A percentile compares a stretch with the other conserved stretches of the same genome.
These are phyloP conservation scores for Monosporascus sp. DNA, from an alignment of 2,329 filamentous ascomycete species.

Conservation along the genomic window DNA sequence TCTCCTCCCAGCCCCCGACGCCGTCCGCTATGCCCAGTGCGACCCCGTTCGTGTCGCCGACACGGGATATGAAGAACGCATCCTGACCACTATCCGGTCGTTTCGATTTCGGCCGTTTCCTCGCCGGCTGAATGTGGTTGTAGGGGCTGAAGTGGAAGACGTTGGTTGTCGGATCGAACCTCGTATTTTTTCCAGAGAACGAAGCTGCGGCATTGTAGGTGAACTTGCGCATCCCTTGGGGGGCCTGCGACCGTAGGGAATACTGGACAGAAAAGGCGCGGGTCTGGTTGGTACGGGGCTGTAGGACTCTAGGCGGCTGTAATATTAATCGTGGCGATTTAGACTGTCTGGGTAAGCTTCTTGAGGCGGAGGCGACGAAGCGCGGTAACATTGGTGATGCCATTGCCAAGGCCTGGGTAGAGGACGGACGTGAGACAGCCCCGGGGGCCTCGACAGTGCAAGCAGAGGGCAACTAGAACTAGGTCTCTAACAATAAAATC, in stretches of 20 bases:
- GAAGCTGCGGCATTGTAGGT: conserved; percentile 69
- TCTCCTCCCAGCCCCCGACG: conserved; percentile 91
- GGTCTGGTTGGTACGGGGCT: conserved; percentile 5
- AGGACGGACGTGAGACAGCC: neutral
- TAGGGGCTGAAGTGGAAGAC: conserved; percentile 68
- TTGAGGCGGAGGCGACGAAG: neutral
- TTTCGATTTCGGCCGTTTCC: conserved; percentile 47
- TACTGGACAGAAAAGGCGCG: conserved; percentile 20
- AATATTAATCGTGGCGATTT: conserved; percentile 7
- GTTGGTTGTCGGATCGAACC: conserved; percentile 63
- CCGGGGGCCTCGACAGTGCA: neutral
- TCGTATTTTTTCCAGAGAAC: conserved; percentile 66
- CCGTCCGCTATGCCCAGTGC: conserved; percentile 91
- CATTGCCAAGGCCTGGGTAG: neutral
- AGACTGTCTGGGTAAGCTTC: neutral
- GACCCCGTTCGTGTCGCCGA: conserved; percentile 67
- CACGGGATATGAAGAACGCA: conserved; percentile 83
- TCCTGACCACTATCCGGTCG: conserved; percentile 85
- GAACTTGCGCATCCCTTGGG: conserved; percentile 34
- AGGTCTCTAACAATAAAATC: too few relatives aligned
- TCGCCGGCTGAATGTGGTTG: conserved; percentile 50
- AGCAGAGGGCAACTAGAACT: neutral
- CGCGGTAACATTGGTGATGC: neutral
- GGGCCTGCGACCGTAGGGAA: conserved; percentile 15
- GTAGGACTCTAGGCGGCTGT: conserved; percentile 1